Evolutionary conservation across 1,139 yeast genomes (phyloP).

Genomic region (Taiozyma onychis): DNA sequence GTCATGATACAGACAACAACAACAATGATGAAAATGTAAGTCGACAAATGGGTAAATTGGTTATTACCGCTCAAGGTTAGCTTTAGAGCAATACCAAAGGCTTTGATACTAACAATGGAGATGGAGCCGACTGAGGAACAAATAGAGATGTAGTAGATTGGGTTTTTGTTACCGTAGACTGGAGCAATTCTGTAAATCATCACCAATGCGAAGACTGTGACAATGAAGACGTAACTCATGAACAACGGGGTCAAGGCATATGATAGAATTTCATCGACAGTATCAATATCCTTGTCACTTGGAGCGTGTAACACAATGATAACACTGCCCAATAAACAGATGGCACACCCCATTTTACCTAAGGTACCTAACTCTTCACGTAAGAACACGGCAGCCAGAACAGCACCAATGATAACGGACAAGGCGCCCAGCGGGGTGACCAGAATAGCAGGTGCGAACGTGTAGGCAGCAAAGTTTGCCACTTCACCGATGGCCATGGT

Average conservation of each 20-base stretch:
- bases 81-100: slow-evolving; percentile 88
- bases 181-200: slow-evolving; percentile 87
- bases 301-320: slow-evolving; percentile 91
- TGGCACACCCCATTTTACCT: slow-evolving; percentile 95
- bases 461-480: slow-evolving; percentile 92
- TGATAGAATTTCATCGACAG: slow-evolving; percentile 80
- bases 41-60: slow-evolving; percentile 80
- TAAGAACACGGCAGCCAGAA: slow-evolving; percentile 76
- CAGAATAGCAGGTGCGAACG: slow-evolving; percentile 90
- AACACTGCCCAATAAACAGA: slow-evolving; percentile 85
- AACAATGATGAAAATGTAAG: slow-evolving; percentile 73
- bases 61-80: slow-evolving; percentile 83
- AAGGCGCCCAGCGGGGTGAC: slow-evolving; percentile 92
- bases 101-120: slow-evolving; percentile 89
- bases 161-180: slow-evolving; percentile 70
- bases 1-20: slow-evolving; percentile 80
- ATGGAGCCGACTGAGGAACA: slow-evolving; percentile 90
- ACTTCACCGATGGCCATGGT: slow-evolving; percentile 91
- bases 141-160: slow-evolving; percentile 85
- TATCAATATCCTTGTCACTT: slow-evolving; percentile 80
- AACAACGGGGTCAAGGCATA: slow-evolving; percentile 83
- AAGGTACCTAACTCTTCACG: slow-evolving; percentile 83
- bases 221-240: slow-evolving; percentile 57
- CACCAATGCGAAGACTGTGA: slow-evolving; percentile 60
- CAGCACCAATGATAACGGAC: slow-evolving; percentile 87